Percentiles rank a stretch among this genome's conserved stretches.
Evolutionary conservation across 768 basidiomycete species (phyloP).

Genomic region (Mycena latifolia): DNA sequence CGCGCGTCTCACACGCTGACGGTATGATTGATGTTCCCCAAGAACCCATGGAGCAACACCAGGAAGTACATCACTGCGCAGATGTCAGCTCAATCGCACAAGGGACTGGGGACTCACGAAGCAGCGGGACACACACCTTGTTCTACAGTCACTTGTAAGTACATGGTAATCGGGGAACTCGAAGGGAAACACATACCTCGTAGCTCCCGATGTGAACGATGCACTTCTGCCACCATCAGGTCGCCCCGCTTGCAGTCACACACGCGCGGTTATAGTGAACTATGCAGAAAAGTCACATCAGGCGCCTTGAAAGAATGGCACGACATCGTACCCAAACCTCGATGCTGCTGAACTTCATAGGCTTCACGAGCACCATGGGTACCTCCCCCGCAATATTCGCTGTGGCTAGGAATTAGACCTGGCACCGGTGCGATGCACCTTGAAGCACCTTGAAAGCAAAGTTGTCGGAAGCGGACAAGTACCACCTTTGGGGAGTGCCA

Average conservation of each 20-base stretch:
- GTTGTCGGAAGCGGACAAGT: too few relatives aligned
- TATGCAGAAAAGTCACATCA: neutral
- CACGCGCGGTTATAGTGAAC: conserved; percentile 19
- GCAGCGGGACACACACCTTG: conserved; percentile 27
- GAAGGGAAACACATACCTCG: conserved; percentile 29
- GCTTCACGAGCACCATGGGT: conserved; percentile 23
- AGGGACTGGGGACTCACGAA: conserved; percentile 26
- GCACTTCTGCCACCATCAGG: neutral
- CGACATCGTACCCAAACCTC: conserved; percentile 26
- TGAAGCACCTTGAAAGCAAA: too few relatives aligned
- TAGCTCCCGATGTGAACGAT: conserved; percentile 23
- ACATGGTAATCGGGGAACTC: conserved; percentile 18
- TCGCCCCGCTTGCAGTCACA: conserved; percentile 30
- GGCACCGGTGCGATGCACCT: too few relatives aligned
- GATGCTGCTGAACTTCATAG: conserved; percentile 23
- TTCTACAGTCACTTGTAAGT: conserved; percentile 5
- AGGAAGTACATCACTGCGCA: conserved; percentile 20
- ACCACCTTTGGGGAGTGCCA: too few relatives aligned
- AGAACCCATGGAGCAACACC: conserved; percentile 4
- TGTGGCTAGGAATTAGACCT: neutral
- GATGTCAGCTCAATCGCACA: too few relatives aligned
- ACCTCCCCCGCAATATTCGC: conserved; percentile 28
- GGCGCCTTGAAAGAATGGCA: neutral
- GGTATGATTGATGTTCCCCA: conserved; percentile 21
- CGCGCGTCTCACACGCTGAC: conserved; percentile 25